phyloP scores from a whole-genome alignment of 2,329 filamentous ascomycete species.

The Fusarium agapanthi region DNA sequence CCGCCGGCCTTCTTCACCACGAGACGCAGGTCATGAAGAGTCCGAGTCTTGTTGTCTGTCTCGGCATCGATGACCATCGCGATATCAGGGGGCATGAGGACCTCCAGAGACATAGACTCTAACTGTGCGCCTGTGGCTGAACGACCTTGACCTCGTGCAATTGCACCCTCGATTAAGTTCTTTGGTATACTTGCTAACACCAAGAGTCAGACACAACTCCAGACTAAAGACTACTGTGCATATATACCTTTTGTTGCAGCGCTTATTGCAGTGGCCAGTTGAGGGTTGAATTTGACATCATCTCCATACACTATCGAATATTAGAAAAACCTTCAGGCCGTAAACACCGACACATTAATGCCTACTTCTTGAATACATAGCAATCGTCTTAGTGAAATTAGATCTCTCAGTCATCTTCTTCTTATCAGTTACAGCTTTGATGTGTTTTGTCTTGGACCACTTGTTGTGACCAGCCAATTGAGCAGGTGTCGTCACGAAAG shows the following conservation, averaged over 20 bases:
- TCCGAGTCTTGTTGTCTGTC: slow-evolving; percentile 81
- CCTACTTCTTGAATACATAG: slow-evolving; percentile 77
- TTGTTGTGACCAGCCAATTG: slow-evolving; percentile 80
- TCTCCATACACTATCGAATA: slow-evolving; percentile 72
- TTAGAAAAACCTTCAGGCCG: slow-evolving; percentile 14
- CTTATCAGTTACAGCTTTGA: slow-evolving; percentile 86
- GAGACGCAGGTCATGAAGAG: slow-evolving; percentile 75
- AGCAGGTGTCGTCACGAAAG: slow-evolving; percentile 56
- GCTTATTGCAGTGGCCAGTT: slow-evolving; percentile 75
- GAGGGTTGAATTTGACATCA: slow-evolving; percentile 77
- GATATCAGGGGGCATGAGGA: slow-evolving; percentile 78
- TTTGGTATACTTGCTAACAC: slow-evolving; percentile 78
- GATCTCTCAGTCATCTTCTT: slow-evolving; percentile 79
- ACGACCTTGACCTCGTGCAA: slow-evolving; percentile 87
- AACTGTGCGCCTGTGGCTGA: slow-evolving; percentile 78
- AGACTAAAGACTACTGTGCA: not conserved
- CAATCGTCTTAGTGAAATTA: slow-evolving; percentile 75
- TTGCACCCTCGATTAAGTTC: slow-evolving; percentile 81
- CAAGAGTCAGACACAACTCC: not conserved
- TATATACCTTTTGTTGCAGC: slow-evolving; percentile 78
- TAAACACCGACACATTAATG: not conserved
- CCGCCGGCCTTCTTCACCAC: slow-evolving; percentile 78
- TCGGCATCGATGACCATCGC: slow-evolving; percentile 86
- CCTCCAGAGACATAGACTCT: slow-evolving; percentile 82
- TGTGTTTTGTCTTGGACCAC: slow-evolving; percentile 96